Evolutionary conservation across 495 filamentous ascomycete species (phyloP), one percentile per base, ranked within the genome.

Genomic region (Daldinia bambusicola): DNA sequence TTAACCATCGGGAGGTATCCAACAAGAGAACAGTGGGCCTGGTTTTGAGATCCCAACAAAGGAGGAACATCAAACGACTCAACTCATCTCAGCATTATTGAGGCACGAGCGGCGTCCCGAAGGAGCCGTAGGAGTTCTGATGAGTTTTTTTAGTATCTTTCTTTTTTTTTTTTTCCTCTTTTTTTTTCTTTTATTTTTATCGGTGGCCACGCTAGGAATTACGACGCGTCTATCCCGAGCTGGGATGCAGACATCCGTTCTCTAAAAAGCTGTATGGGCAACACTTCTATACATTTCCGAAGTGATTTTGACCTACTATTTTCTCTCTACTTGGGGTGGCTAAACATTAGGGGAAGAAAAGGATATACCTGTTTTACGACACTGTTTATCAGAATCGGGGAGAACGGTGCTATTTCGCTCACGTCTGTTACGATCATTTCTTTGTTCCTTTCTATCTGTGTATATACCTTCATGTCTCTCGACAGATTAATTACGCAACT

Each of bases 351-450:
- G 55, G 65, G 51, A 48, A 48, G 53, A 69, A 67, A 65, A 64
- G 69, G 60, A 72, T 63, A 67, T 63, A 67, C 58, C 63, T 59
- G 63, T 58, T 72, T 55, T 48, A 61, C 55, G 8, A 59, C 32
- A 65, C 31, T 59, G 70, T 52, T 57, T 63, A 66, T 50, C 51
- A 58, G 70, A 56, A 61, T 66, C 58, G 43, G 53, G 52, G 58
- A 66, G 65, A 38, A 69, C 50, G 65, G 45, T 64, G 61, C 32
- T 61, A 40, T 34, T 68, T 65, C 62, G 14, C 37, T 69, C 20
- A 73, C 56, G 70, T 57, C 58, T 55, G 26, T 73, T 63, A 73
- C 36, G 70, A 73, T 56, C 6, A 65, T 69, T 61, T 62, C 51
- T 30, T 66, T 69, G 6, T 68, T 57, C 52, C 31, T 41, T 62